These are phyloP conservation scores for Acanthamoeba triangularis DNA, from an alignment of 208 protist species.

Conservation along the genomic window DNA sequence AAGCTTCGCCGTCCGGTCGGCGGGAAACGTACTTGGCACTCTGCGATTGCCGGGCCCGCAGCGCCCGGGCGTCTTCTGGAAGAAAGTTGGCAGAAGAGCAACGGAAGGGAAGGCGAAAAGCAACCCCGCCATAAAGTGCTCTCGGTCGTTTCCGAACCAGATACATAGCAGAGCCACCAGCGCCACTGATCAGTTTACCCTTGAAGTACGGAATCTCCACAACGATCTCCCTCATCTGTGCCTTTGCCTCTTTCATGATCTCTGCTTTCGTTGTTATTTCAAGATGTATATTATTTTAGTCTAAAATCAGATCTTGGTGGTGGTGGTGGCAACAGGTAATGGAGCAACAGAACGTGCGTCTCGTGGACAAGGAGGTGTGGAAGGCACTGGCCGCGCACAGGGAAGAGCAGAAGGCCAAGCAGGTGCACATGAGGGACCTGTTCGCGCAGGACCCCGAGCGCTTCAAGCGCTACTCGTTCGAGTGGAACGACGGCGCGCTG, in stretches of 20 bases:
- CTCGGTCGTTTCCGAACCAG: no score
- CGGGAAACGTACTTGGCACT: no score
- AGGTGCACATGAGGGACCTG: constrained; percentile 81
- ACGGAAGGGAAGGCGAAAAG: background rate
- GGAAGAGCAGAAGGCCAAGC: constrained; percentile 54
- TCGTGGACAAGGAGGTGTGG: constrained; percentile 57
- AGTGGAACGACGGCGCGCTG: constrained; percentile 92
- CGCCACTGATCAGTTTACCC: no score
- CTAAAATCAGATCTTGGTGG: no score
- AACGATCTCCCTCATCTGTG: no score
- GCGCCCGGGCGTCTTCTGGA: background rate
- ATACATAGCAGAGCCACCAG: no score
- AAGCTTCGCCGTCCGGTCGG: no score
- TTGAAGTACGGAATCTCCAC: no score
- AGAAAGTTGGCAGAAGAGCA: background rate
- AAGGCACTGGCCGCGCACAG: constrained; percentile 77
- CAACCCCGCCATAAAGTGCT: background rate
- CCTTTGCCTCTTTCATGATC: no score
- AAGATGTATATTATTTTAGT: no score
- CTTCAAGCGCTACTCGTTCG: constrained; percentile 86
- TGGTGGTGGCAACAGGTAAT: background rate
- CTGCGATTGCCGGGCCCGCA: no score
- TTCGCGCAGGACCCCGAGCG: constrained; percentile 84
- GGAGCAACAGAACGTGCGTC: constrained; percentile 11
- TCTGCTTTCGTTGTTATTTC: no score